Conservation (phyloP, 805 yeast genomes). For the Saturnispora sanitii region DNA sequence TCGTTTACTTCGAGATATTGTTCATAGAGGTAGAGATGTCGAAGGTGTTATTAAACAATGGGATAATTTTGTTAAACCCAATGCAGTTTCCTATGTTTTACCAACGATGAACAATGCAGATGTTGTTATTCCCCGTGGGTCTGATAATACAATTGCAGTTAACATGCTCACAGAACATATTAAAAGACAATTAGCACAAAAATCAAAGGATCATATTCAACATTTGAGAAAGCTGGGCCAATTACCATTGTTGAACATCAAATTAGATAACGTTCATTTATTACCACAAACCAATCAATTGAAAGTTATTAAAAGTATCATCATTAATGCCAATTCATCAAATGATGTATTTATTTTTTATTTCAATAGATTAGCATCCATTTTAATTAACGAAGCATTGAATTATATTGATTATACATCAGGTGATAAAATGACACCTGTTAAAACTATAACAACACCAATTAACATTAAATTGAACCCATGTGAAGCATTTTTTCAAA, state of each 20-base stretch:
- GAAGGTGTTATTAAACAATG: conserved; percentile 80
- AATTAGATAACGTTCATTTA: conserved; percentile 27
- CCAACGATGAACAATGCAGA: conserved; percentile 79
- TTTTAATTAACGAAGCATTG: conserved; percentile 59
- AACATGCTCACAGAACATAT: conserved; percentile 73
- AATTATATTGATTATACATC: conserved; percentile 40
- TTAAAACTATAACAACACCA: conserved; percentile 32
- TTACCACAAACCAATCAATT: conserved; percentile 55
- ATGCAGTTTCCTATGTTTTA: conserved; percentile 62
- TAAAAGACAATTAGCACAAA: conserved; percentile 53
- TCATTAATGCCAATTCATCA: conserved; percentile 44
- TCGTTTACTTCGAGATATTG: conserved; percentile 76
- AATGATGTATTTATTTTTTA: conserved; percentile 78
- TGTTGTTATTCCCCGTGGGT: conserved; percentile 82
- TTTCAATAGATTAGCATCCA: conserved; percentile 71
- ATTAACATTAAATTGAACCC: conserved; percentile 19
- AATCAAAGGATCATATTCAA: conserved; percentile 58
- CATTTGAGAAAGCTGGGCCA: conserved; percentile 51
- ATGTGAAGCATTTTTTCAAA: conserved; percentile 24
- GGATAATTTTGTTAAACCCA: conserved; percentile 87
- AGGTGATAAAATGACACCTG: neutral
- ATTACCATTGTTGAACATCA: conserved; percentile 20
- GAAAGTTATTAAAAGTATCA: conserved; percentile 58
- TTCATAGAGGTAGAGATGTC: conserved; percentile 77
- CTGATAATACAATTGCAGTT: conserved; percentile 74